Percentiles rank a stretch among this genome's conserved stretches.
Conservation (phyloP, 768 basidiomycete species). For the Russula olivacea region DNA sequence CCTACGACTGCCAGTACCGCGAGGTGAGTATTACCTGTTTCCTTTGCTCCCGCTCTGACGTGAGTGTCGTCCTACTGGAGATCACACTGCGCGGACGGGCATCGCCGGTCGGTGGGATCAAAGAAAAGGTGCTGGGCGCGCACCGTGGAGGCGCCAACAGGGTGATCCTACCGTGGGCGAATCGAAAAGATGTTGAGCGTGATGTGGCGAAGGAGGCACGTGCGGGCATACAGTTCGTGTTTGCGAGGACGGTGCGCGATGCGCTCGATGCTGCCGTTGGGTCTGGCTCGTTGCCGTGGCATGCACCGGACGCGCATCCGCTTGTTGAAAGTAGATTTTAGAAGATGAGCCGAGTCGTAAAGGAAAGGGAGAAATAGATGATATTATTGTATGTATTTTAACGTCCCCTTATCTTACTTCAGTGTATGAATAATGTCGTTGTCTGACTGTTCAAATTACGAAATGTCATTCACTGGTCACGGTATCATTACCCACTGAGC, state of each 20-base stretch:
- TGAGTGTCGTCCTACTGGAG: conserved; percentile 29
- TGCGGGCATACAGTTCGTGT: conserved; percentile 73
- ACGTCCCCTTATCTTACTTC: no score
- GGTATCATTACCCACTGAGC: no score
- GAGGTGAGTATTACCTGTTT: conserved; percentile 45
- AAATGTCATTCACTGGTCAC: no score
- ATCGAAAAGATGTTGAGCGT: conserved; percentile 81
- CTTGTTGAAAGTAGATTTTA: conserved; percentile 51
- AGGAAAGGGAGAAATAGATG: background rate
- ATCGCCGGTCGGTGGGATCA: conserved; percentile 84
- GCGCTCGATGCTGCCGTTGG: conserved; percentile 83
- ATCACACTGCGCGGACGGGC: conserved; percentile 81
- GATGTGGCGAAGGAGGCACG: conserved; percentile 73
- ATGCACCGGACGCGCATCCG: conserved; percentile 35
- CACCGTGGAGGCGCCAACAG: conserved; percentile 81
- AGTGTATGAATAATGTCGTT: no score
- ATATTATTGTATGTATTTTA: no score
- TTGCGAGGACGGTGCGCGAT: conserved; percentile 73
- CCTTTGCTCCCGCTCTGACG: background rate
- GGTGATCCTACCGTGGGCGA: conserved; percentile 78
- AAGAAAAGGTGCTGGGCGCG: conserved; percentile 87
- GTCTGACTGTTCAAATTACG: no score
- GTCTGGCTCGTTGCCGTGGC: conserved; percentile 59
- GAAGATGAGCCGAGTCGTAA: background rate
- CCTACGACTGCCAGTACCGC: conserved; percentile 79